Base-by-base conservation (phyloP, 2,329 filamentous ascomycete genomes). In the Colletotrichum sp. region DNA sequence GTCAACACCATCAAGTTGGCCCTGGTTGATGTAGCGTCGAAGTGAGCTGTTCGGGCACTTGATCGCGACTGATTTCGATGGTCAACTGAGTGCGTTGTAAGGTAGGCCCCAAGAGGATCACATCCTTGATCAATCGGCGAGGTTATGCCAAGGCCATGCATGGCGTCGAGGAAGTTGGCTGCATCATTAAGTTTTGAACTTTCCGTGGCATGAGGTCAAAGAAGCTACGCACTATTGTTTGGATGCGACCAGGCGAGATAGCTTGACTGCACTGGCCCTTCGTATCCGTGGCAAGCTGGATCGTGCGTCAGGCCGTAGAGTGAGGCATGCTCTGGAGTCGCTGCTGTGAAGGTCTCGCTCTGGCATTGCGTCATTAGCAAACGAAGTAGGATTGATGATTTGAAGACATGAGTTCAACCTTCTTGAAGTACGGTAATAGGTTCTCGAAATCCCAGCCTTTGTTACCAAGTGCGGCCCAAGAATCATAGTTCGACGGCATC, bases 371-470 rank as follows among this genome's bases (percentile, higher is more conserved):
- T 5, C 6, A 15, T 59, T 21, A 66, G 32, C 8, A 16, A 34
- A 8, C 2, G 13, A 30, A 13, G 3, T 13, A 13, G 26, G 24
- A n/a, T 9, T 5, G n/a, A 52, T 36, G 26, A 5, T 15, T 24
- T n/a, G 15, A 16, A n/a, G n/a, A 10, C 18, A 26, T 12, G 10
- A 18, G 21, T 13, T n/a, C 28, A 39, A 84, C 86, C 73, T 79
- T 79, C 62, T 67, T 78, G 78, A 83, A 83, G 16, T 78, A 80
- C 28, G 68, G 75, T 3, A 85, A 80, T 67, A 90, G 81, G 13
- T 79, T 79, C 0, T 80, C 57, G 81, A 83, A 86, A 26, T 81
- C 80, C 85, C 85, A 86, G 0, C 84, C 84, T 2, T 76, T 64
- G 55, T 83, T 84, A 0, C 83, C 83, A 9, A 84, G 78, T 1